Evolutionary conservation across 805 yeast genomes (phyloP).

Genomic region (Isabelozyma rhagii): DNA sequence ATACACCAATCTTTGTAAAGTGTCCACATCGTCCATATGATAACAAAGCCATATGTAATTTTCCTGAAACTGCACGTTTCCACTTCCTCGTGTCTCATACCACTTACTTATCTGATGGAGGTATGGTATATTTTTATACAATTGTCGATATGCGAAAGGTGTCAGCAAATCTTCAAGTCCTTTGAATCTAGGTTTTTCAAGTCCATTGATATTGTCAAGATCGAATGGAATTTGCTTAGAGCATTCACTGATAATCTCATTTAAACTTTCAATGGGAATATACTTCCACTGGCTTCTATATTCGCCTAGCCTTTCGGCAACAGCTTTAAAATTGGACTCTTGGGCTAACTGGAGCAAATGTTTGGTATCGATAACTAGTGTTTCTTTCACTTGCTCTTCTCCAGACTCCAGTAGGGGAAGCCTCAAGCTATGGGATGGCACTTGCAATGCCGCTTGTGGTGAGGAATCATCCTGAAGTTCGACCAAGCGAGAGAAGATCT

Average conservation of each 20-base stretch:
- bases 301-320: not conserved
- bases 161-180: not conserved
- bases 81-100: conserved; percentile 12
- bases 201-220: not conserved
- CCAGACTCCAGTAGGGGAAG: not conserved
- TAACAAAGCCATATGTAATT: conserved; percentile 32
- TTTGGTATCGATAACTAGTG: not conserved
- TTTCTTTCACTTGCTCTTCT: not conserved
- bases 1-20: conserved; percentile 17
- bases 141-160: not conserved
- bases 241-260: not conserved
- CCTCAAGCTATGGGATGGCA: not conserved
- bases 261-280: not conserved
- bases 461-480: not conserved
- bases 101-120: conserved; percentile 17
- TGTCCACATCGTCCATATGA: conserved; percentile 29
- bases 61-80: conserved; percentile 15
- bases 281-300: not conserved
- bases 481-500: not conserved
- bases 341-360: not conserved
- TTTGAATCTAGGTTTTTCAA: not conserved
- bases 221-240: not conserved
- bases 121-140: conserved; percentile 17
- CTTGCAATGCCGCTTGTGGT: not conserved
- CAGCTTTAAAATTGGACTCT: not conserved